Evolutionary conservation across 164 flowering plant species (phyloP), one percentile per base, ranked within the genome.

Genomic region (Aristolochia contorta): DNA sequence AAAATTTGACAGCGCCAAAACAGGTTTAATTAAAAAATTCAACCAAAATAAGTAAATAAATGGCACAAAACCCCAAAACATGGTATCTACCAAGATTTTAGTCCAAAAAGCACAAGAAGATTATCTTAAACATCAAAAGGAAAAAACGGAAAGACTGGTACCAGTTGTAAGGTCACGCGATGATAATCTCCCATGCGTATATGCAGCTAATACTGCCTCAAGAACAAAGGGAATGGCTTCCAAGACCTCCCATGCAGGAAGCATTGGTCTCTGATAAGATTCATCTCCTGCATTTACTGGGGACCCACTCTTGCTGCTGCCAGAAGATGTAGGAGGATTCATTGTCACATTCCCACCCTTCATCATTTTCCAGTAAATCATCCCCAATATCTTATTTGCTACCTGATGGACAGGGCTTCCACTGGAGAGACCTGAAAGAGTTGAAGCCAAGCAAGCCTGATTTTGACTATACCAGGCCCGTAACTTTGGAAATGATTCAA

Each of bases 211-310:
- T 23, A 81, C 62, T 51, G 96, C 91, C 62, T 93, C 98, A 62
- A 93, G 84, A 16, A 87, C 94, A 63, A 79, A 83, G 7, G 98
- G 98, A 30, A 77, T 74, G 37, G 97, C 97, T 75, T 89, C 96
- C 64, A 93, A 67, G 54, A 93, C 73, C 67, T 93, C 97, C 98
- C 98, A 93, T 48, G 91, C 97, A 74, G 96, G 84, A 41, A 93
- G 64, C 61, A 74, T 69, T 32, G 85, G 96, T 37, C 79, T 79
- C 37, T 71, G 78, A 57, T 53, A 71, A 45, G 65, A 60, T 65
- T 89, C 96, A 25, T 86, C 96, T 22, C 65, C 78, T 24, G 66
- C 61, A 72, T 70, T 65, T 48, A 70, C 65, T 57, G 92, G 74
- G 21, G 95, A 82, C 19, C 78, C 84, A 71, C 83, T 71, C 45